Percentiles rank a stretch among this genome's conserved stretches.
Evolutionary conservation across 2,329 filamentous ascomycete genomes (phyloP).

Genomic region (Colletotrichum falcatum): DNA sequence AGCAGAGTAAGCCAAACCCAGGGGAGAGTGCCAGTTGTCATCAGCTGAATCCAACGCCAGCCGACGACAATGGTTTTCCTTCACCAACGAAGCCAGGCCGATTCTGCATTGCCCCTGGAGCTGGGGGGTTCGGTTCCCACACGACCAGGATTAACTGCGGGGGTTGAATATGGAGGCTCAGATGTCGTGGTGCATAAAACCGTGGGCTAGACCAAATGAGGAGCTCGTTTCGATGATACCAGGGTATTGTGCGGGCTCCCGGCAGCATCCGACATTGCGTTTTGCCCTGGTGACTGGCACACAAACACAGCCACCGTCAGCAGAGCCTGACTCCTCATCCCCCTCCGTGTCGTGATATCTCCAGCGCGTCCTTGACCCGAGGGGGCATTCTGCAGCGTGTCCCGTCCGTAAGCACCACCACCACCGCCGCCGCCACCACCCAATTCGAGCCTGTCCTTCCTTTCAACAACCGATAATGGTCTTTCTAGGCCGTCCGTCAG

Average conservation of each 20-base stretch:
- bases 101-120: not conserved
- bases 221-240: slow-evolving; percentile 19
- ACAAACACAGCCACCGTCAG: slow-evolving; percentile 22
- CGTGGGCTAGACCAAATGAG: slow-evolving; percentile 26
- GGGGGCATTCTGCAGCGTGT: slow-evolving; percentile 5
- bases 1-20: not conserved
- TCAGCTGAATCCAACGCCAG: not conserved
- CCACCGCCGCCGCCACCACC: slow-evolving; percentile 7
- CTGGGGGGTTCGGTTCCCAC: not conserved
- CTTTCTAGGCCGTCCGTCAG: slow-evolving; percentile 47
- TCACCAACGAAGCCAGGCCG: not conserved
- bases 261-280: not conserved
- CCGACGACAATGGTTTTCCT: not conserved
- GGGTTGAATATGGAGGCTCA: not conserved
- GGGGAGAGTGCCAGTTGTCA: too few relatives aligned
- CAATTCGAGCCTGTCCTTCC: not conserved
- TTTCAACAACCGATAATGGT: slow-evolving; percentile 44
- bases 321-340: slow-evolving; percentile 8
- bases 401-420: slow-evolving; percentile 15
- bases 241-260: slow-evolving; percentile 27
- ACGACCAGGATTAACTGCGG: not conserved
- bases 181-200: slow-evolving; percentile 9
- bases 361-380: slow-evolving; percentile 15
- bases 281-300: not conserved
- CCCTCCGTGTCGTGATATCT: slow-evolving; percentile 17